Base-by-base conservation (phyloP, 2,329 filamentous ascomycete species). In the Cladorrhinum sp. region DNA sequence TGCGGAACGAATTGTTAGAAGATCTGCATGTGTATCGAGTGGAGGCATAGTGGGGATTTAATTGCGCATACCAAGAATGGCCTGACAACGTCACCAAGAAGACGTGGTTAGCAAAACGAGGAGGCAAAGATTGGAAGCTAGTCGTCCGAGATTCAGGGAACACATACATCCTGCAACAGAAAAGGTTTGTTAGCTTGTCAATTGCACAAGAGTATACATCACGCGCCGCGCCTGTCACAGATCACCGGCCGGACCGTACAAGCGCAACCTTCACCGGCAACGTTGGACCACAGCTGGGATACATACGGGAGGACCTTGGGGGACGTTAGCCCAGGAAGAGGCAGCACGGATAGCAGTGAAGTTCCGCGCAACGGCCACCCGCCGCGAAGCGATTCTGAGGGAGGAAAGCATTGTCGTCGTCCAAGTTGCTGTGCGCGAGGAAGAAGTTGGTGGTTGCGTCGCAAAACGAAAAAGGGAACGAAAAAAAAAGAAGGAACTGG, bases 221-320 rank as follows among this genome's bases (percentile, higher is more conserved):
- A 36, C 14, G 33, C 3, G 33, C 33, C 12, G 14, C 8, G 14
- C 33, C 8, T 36, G 33, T 16, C 33, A 36, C 33, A 28, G 9
- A 28, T 28, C 33, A 36, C 4, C 33, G 33, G 33, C 14, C 9
- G 3, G 14, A 16, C 33, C 33, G 33, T 16, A 5, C 26, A 16
- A 36, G 8, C 14, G 33, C 20, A 10, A 46, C 42, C 42, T 46
- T 46, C 23, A 48, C 26, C 28, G 6, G 48, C 36, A 26, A 50
- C 56, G 21, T 62, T 20, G 20, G 4, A 36, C 49, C 12, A 20
- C 14, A 33, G 18, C 16, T 28, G 18, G 58, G 50, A 58, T 65
- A 85, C 90, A 79, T 86, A 95, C 92, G 74, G 94, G 93, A 85
- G 94, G 94, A 66, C 94, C 94, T 80, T 97, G 91, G 68, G 91